Base-by-base conservation (phyloP, 2,329 filamentous ascomycete genomes). In the Tolypocladium guangdongense region DNA sequence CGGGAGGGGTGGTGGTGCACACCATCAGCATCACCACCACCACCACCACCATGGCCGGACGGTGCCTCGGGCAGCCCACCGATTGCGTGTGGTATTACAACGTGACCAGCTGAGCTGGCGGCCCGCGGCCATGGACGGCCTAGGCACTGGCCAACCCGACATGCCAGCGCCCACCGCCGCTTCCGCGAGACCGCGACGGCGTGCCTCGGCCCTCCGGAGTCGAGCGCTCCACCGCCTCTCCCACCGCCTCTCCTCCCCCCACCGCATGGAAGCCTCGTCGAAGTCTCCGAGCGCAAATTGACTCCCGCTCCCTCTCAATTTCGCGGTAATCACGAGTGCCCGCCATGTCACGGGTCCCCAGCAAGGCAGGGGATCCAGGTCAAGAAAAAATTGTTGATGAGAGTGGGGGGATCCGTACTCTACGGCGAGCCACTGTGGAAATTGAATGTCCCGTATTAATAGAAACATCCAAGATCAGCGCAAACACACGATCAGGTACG, bases 201-300 rank as follows among this genome's bases (percentile, higher is more conserved):
- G 24, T 46, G 43, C 27, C 43, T 46, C 43, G 43, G 43, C 27
- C 43, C 43, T 32, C 43, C 27, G 27, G 43, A 32, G 32, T 46
- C 20, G 27, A 46, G 14, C 16, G 43, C 27, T 50, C 32, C 48
- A 50, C 36, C 22, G 48, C 14, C 33, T 49, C 32, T 37, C 11
- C 48, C 48, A 27, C 48, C 36, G 22, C 22, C 27, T 33, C 48
- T 22, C 7, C 24, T 4, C 35, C 49, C 47, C 47, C 55, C 52
- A 53, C 52, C 33, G 35, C 47, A 52, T 57, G 33, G 56, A 57
- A 57, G 56, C 52, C 49, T 56, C 48, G 20, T 57, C 24, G 56
- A 57, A 57, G 56, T 52, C 50, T 54, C 54, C 50, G 47, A 50
- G 48, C 39, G 50, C 41, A 52, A 46, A 32, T 46, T 46, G 43